These are phyloP conservation scores for Micractinium conductrix DNA, from an alignment of 139 green algal genomes.

Conservation along the genomic window DNA sequence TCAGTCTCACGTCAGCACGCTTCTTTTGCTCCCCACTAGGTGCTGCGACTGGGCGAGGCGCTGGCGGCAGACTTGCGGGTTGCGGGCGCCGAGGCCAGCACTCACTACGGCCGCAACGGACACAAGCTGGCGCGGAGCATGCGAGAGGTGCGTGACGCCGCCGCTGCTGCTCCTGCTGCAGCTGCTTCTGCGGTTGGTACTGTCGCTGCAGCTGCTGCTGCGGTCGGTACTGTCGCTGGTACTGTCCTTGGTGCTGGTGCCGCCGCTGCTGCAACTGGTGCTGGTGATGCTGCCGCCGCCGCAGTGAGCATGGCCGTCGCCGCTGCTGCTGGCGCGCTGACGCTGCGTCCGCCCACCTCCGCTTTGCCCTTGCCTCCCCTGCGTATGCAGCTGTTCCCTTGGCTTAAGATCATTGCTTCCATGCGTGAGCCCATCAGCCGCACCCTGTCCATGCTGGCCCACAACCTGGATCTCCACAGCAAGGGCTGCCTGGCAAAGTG, in stretches of 20 bases:
- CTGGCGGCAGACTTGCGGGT: neutral
- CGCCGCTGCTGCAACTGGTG: no score
- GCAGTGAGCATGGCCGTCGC: no score
- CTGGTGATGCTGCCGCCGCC: no score
- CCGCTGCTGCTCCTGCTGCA: neutral
- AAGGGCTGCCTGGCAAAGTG: slow-evolving; percentile 6
- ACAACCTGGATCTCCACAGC: slow-evolving; percentile 27
- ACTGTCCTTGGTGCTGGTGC: no score
- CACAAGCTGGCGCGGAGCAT: neutral
- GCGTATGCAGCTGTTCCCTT: slow-evolving; percentile 24
- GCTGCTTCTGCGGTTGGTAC: no score
- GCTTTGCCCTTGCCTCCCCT: no score
- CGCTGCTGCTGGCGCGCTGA: no score
- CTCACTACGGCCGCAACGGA: slow-evolving; percentile 29
- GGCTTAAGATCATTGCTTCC: slow-evolving; percentile 26
- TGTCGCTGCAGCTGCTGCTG: no score
- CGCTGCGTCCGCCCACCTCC: no score
- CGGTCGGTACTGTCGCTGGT: no score
- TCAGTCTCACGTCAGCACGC: no score
- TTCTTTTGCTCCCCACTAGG: no score
- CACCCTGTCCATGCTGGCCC: slow-evolving; percentile 23
- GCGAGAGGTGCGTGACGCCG: neutral
- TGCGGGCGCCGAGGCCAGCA: neutral
- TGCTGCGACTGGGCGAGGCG: neutral
- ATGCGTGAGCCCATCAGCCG: slow-evolving; percentile 38